phyloP scores from a whole-genome alignment of 2,329 filamentous ascomycete species.

The Scedosporium minutisporum region DNA sequence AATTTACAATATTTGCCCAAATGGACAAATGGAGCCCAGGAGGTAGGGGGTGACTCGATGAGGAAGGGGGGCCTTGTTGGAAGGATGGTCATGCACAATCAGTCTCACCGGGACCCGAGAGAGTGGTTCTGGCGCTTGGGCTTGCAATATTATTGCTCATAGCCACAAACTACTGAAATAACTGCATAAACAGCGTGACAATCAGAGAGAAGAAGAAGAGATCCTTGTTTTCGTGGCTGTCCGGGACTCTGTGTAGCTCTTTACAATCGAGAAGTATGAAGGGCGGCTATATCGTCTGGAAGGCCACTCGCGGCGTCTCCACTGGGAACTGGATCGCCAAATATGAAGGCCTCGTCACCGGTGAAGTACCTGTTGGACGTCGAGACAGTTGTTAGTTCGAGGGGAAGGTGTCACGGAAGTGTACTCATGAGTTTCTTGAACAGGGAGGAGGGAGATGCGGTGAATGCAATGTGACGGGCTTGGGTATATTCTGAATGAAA shows the following conservation, averaged over 20 bases:
- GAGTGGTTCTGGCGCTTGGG: not conserved
- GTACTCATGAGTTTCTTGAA: not conserved
- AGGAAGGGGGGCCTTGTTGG: not conserved
- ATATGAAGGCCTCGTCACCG: not conserved
- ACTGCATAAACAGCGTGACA: not conserved
- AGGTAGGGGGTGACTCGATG: not conserved
- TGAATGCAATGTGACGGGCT: not conserved
- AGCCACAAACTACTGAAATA: not conserved
- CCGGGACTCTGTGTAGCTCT: not conserved
- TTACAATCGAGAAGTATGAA: not conserved
- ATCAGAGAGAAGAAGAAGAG: not conserved
- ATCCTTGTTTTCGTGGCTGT: not conserved
- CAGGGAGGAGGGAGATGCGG: not conserved
- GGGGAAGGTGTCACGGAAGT: not conserved
- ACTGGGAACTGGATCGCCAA: not conserved
- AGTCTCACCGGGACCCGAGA: not conserved
- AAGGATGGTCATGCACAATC: not conserved
- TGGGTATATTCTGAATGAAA: not conserved
- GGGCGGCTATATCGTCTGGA: not conserved
- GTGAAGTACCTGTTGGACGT: not conserved
- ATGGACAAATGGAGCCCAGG: not conserved
- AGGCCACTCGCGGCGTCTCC: not conserved
- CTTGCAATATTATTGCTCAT: not conserved
- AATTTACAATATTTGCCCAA: not conserved
- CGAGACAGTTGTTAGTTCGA: not conserved